Evolutionary conservation across 2,329 filamentous ascomycete species (phyloP).

Genomic region (Conoideocrella luteorostrata): DNA sequence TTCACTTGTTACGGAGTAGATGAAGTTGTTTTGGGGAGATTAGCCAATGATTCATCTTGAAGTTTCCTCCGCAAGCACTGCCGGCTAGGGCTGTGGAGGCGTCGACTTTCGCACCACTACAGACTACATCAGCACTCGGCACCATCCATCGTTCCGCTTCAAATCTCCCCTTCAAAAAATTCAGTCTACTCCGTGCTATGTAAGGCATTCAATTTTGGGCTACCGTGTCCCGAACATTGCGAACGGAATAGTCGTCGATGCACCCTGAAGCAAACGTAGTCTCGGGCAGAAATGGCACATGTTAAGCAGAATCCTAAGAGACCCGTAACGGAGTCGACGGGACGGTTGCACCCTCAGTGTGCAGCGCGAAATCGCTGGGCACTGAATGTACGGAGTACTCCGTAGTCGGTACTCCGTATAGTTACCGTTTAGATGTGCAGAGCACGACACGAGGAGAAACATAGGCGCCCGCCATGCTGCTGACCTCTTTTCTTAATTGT

Average conservation of each 20-base stretch:
- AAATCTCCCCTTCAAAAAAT: neutral
- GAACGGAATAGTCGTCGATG: constrained; percentile 25
- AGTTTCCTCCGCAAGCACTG: constrained; percentile 24
- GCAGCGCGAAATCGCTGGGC: constrained; percentile 22
- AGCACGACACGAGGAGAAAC: too few species aligned
- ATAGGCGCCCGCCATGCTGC: too few species aligned
- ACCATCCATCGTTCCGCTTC: neutral
- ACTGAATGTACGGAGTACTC: too few species aligned
- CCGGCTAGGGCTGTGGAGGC: constrained; percentile 30
- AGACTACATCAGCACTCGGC: constrained; percentile 3
- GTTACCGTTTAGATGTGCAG: constrained; percentile 27
- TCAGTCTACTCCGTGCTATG: constrained; percentile 27
- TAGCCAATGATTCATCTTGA: constrained; percentile 18
- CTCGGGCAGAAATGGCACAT: constrained; percentile 25
- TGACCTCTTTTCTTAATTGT: too few species aligned
- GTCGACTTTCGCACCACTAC: constrained; percentile 13
- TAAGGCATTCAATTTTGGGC: constrained; percentile 23
- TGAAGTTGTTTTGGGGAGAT: constrained; percentile 12
- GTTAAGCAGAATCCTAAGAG: constrained; percentile 35
- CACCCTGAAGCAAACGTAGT: constrained; percentile 32
- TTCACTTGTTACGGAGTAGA: neutral
- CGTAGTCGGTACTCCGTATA: too few species aligned
- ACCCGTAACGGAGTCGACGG: constrained; percentile 25
- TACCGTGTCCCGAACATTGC: constrained; percentile 23
- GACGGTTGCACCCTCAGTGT: constrained; percentile 27